Percentiles rank a stretch among this genome's conserved stretches.
Evolutionary conservation across 768 basidiomycete genomes (phyloP).

Genomic region (Leccinum obscurum): DNA sequence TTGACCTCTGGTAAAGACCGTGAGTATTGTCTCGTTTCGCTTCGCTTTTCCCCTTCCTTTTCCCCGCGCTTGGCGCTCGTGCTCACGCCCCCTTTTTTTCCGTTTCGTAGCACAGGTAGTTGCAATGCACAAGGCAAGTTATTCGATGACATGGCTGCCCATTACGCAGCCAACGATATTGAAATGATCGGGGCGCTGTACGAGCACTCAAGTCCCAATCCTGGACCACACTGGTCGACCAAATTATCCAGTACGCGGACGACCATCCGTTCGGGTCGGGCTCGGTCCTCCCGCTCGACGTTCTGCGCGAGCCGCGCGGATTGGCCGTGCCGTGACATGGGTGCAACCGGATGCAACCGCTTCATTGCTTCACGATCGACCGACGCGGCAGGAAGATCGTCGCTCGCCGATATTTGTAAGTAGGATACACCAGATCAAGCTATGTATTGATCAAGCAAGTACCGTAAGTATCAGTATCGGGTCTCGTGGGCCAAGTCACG

Average conservation of each 20-base stretch:
- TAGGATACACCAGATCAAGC: slow-evolving; percentile 32
- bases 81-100: not conserved
- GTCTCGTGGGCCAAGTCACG: slow-evolving; percentile 30
- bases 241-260: no score
- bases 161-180: slow-evolving; percentile 41
- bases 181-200: slow-evolving; percentile 44
- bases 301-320: slow-evolving; percentile 29
- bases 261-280: no score
- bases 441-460: slow-evolving; percentile 23
- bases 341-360: slow-evolving; percentile 28
- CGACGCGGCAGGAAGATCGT: slow-evolving; percentile 19
- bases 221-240: slow-evolving; percentile 21
- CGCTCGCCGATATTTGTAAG: slow-evolving; percentile 22
- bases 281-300: slow-evolving; percentile 26
- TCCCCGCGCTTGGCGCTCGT: no score
- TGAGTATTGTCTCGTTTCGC: slow-evolving; percentile 19
- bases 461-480: slow-evolving; percentile 14
- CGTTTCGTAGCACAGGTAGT: slow-evolving; percentile 20
- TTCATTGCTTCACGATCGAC: slow-evolving; percentile 26
- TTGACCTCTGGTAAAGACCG: slow-evolving; percentile 35
- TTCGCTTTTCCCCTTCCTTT: not conserved
- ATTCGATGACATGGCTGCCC: slow-evolving; percentile 40
- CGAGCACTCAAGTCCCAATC: slow-evolving; percentile 26
- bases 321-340: no score
- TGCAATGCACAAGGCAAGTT: slow-evolving; percentile 28